Base-by-base conservation (phyloP, 2,329 filamentous ascomycete genomes). In the Fusarium transvaalense region DNA sequence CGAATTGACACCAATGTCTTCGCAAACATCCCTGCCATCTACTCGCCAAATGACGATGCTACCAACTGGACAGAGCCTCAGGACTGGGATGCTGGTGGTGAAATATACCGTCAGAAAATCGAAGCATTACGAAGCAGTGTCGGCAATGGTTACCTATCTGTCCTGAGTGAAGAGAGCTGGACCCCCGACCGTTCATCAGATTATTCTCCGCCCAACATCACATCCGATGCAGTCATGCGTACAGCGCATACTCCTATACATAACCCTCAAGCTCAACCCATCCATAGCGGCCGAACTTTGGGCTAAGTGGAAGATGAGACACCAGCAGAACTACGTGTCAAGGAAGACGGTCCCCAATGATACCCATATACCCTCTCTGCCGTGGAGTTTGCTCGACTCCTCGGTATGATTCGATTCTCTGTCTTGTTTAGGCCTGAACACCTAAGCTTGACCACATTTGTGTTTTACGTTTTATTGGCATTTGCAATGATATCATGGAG, bases 51-150 rank as follows among this genome's bases (percentile, higher is more conserved):
- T 17, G 67, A 71, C 14, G 45, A 56, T 25, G n/a, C 39, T 35
- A 43, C 76, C 25, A 68, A 76, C 42, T 83, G 82, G 81, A 78
- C 77, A 27, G 81, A 82, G 14, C 69, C 81, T 6, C 81, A 84
- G 45, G 85, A 91, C 61, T 92, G 90, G 86, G 88, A 89, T 62
- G 81, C 88, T 42, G 87, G 88, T 61, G 91, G 91, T 55, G 92
- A 96, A 74, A 83, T 92, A 10, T 98, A 97, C 79, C 89, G 92
- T 59, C 92, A 92, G 77, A 96, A 96, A 78, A 91, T 98, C 56
- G 94, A 97, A 78, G 89, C 92, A 5, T 82, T 97, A 55, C 91
- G 94, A 64, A 91, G 91, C 74, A 93, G 95, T 74, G 90, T 97
- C 69, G 94, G 94, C 32, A 93, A 90, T 72, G 92, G 90, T 37